Percentiles rank a stretch among this genome's conserved stretches.
These are phyloP conservation scores for Aspergillus fumigatus DNA, from an alignment of 2,329 filamentous ascomycete genomes.

Conservation along the genomic window DNA sequence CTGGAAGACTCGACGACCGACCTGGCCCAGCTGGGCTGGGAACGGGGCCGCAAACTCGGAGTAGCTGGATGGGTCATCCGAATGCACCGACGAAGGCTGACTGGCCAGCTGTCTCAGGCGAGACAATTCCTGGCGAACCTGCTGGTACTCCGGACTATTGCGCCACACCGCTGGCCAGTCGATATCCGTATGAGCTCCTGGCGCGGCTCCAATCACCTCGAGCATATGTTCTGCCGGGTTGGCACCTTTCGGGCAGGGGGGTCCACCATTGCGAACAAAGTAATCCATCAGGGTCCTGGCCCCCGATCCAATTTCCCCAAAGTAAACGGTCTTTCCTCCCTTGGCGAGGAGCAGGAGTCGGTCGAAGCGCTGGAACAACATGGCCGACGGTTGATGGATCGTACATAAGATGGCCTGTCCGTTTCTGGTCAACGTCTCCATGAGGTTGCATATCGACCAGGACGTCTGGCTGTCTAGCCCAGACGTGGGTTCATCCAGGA, in stretches of 20 bases:
- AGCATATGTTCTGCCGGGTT: constrained; percentile 72
- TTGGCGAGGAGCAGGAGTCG: constrained; percentile 56
- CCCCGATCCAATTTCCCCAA: constrained; percentile 58
- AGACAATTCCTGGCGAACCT: constrained; percentile 44
- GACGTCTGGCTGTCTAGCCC: constrained; percentile 87
- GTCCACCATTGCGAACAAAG: constrained; percentile 57
- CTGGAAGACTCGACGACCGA: constrained; percentile 69
- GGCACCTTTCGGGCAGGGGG: constrained; percentile 52
- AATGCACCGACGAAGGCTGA: constrained; percentile 29
- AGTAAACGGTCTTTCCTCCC: constrained; percentile 62
- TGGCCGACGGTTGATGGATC: constrained; percentile 87
- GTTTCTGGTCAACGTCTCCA: constrained; percentile 79
- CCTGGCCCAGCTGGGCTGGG: constrained; percentile 57
- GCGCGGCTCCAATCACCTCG: constrained; percentile 49
- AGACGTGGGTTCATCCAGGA: constrained; percentile 87
- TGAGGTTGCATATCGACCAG: constrained; percentile 77
- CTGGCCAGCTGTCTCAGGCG: constrained; percentile 47
- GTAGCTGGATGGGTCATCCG: constrained; percentile 43
- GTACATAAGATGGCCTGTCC: constrained; percentile 89
- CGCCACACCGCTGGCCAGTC: constrained; percentile 53
- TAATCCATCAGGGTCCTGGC: constrained; percentile 53
- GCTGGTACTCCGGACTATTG: constrained; percentile 49
- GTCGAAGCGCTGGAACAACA: constrained; percentile 80
- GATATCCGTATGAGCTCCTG: constrained; percentile 53
- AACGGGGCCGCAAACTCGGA: constrained; percentile 75